Conservation (phyloP, 352 stramenopile species). For the Phytophthora melonis region DNA sequence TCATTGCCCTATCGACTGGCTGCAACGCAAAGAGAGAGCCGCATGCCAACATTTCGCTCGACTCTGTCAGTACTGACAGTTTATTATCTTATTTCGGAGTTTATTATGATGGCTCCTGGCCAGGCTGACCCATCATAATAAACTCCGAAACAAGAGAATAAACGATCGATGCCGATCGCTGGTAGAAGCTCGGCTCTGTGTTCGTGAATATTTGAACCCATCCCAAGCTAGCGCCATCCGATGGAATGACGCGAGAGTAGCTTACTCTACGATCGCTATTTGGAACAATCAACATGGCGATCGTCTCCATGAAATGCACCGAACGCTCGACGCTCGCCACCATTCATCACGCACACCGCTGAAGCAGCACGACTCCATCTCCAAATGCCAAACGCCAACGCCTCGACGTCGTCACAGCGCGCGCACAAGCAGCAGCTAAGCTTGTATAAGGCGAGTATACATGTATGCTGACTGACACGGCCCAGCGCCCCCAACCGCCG, state of each 20-base stretch:
- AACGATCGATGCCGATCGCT: neutral
- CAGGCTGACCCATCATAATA: too few species aligned
- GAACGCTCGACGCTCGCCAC: neutral
- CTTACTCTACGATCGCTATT: slow-evolving; percentile 1
- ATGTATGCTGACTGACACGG: too few species aligned
- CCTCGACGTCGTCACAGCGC: neutral
- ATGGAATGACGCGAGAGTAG: slow-evolving; percentile 14
- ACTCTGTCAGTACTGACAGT: too few species aligned
- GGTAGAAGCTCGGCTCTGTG: neutral
- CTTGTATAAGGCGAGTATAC: too few species aligned
- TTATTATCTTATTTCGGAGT: too few species aligned
- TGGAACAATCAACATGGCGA: neutral
- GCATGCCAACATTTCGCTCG: too few species aligned
- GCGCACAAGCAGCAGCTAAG: neutral
- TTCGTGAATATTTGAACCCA: neutral
- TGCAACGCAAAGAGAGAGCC: too few species aligned
- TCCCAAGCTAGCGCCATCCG: slow-evolving; percentile 15
- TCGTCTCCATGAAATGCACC: neutral
- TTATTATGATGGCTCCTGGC: too few species aligned
- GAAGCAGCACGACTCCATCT: neutral
- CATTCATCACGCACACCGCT: neutral
- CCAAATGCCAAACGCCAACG: neutral
- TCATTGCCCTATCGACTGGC: too few species aligned
- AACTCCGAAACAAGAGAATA: too few species aligned
- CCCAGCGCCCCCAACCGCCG: neutral